Base-by-base conservation (phyloP, 768 basidiomycete genomes). In the Lentinula aciculospora region DNA sequence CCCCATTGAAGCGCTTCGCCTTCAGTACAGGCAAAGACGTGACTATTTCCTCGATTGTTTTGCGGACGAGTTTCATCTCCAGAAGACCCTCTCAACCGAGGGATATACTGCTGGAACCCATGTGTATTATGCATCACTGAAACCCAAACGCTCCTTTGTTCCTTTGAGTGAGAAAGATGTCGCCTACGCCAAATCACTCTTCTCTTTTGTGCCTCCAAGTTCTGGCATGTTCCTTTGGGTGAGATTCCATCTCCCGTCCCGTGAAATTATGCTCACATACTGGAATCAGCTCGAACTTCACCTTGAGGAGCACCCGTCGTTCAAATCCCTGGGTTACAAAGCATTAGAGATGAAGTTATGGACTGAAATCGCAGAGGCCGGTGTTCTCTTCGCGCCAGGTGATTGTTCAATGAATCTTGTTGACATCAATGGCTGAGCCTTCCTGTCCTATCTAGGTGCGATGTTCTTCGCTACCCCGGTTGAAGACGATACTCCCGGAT, bases 141-240 rank as follows among this genome's bases (percentile, higher is more conserved):
- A 75, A 67, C 68, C 60, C 31, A 62, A 58, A 49, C 40, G 58
- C 58, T 56, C 46, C 25, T n/a, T 57, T 48, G 59, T 44, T 8
- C 56, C 53, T 44, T 68, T 67, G 64, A 64, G 69, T 56, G 80
- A 83, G 69, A 83, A 82, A 71, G 62, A 49, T 10, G 37, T 47
- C 17, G 19, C 51, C 49, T 54, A 58, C 47, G 44, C 58, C 53
- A 68, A 63, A 9, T 66, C 76, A 23, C 65, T 86, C 59, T 80
- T 92, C 61, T 84, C 81, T 47, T 86, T 92, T 66, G 80, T 89
- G 1, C 86, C 89, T 12, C 90, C 91, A 0, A 79, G 80, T 1
- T 79, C 86, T n/a, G 92, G 92, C 7, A 94, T 93, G 92, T 93
- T 91, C 69, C 61, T 86, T 31, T 88, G 85, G 85, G 84, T 84